Percentiles rank a stretch among this genome's conserved stretches.
Evolutionary conservation across 495 filamentous ascomycete genomes (phyloP).

Genomic region (Neurospora sp.): DNA sequence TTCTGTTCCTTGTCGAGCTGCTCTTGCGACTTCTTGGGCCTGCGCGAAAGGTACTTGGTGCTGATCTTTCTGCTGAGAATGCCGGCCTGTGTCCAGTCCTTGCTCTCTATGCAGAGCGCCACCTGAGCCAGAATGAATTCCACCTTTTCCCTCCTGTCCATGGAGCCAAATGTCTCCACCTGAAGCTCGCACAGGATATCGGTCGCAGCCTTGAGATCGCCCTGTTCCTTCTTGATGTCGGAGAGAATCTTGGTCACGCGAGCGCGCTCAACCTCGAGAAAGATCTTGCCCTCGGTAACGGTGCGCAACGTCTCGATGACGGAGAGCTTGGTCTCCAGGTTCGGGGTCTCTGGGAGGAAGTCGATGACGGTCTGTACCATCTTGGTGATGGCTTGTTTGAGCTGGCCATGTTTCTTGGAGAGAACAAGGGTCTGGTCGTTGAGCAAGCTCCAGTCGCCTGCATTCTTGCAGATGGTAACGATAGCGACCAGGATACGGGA

Average conservation of each 20-base stretch:
- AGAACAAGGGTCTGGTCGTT: constrained; percentile 93
- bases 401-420: constrained; percentile 98
- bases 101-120: constrained; percentile 84
- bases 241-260: constrained; percentile 90
- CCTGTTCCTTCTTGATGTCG: constrained; percentile 91
- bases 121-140: constrained; percentile 98
- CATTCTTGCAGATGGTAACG: constrained; percentile 87
- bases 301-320: constrained; percentile 92
- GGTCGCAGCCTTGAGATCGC: constrained; percentile 78
- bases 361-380: constrained; percentile 97
- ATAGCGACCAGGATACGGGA: constrained; percentile 77
- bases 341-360: constrained; percentile 73
- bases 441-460: constrained; percentile 81
- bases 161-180: constrained; percentile 97
- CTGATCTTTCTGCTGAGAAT: constrained; percentile 96
- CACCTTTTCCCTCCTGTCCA: constrained; percentile 93
- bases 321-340: constrained; percentile 73
- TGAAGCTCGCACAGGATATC: constrained; percentile 95
- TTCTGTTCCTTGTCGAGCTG: constrained; percentile 83
- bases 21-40: constrained; percentile 78
- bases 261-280: constrained; percentile 95
- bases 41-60: constrained; percentile 78
- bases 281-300: constrained; percentile 99
- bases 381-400: constrained; percentile 96
- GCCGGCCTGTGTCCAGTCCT: constrained; percentile 90